A percentile compares a stretch with the other conserved stretches of the same genome.
phyloP scores from a whole-genome alignment of 2,329 filamentous ascomycete species.

The Geoglossum cookeanum region DNA sequence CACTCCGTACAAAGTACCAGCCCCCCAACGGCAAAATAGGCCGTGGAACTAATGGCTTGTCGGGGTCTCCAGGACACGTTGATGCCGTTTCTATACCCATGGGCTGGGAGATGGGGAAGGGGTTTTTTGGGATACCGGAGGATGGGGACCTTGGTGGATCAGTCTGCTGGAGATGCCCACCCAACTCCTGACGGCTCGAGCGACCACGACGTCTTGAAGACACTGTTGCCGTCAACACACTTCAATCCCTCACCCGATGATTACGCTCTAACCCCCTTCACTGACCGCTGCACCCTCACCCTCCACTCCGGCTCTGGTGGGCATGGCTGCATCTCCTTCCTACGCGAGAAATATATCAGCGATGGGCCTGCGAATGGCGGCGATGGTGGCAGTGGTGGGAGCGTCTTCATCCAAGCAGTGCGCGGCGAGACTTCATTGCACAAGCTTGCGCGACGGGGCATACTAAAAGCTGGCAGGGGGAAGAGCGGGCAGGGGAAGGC shows the following conservation, averaged over 20 bases:
- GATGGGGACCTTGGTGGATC: background rate
- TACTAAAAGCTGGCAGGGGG: slow-evolving; percentile 57
- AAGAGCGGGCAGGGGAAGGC: slow-evolving; percentile 59
- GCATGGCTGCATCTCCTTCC: slow-evolving; percentile 83
- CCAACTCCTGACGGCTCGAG: no score
- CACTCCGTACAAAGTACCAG: no score
- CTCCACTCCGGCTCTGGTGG: slow-evolving; percentile 67
- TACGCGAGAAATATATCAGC: slow-evolving; percentile 74
- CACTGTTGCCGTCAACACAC: background rate
- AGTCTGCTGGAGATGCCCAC: background rate
- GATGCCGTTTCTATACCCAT: background rate
- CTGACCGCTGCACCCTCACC: slow-evolving; percentile 64
- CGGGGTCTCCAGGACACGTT: background rate
- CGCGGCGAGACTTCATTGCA: slow-evolving; percentile 83
- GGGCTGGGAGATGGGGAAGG: background rate
- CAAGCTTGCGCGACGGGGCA: slow-evolving; percentile 63
- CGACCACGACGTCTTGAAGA: background rate
- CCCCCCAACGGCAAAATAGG: no score
- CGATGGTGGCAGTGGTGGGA: slow-evolving; percentile 80
- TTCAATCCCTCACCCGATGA: background rate
- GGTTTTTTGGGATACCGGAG: background rate
- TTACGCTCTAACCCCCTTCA: slow-evolving; percentile 42
- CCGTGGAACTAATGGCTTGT: background rate
- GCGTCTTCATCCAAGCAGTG: slow-evolving; percentile 84
- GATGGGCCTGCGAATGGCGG: slow-evolving; percentile 88